phyloP scores from a whole-genome alignment of 208 protist species.

The Tritrichomonas musculus region DNA sequence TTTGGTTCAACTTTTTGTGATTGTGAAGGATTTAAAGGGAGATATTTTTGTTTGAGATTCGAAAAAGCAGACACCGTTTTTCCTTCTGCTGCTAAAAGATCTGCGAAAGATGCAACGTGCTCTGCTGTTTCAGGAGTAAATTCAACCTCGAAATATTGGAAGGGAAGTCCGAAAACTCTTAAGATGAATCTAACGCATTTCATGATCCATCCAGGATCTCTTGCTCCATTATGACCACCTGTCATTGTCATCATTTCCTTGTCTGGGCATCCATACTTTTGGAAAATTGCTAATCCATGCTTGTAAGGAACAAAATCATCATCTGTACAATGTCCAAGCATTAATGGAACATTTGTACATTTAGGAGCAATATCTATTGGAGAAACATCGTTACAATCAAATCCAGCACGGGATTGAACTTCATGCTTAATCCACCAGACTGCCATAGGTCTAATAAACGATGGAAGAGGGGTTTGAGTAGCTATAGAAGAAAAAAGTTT shows the following conservation, averaged over 20 bases:
- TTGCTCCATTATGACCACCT: neutral
- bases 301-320: neutral
- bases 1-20: too few relatives aligned
- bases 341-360: neutral
- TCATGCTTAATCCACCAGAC: neutral
- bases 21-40: too few relatives aligned
- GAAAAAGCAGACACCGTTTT: too few relatives aligned
- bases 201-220: neutral
- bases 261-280: neutral
- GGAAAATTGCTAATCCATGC: neutral
- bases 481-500: neutral
- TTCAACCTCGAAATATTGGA: neutral
- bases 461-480: neutral
- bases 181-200: neutral
- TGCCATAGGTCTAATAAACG: neutral
- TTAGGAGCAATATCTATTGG: neutral
- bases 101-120: neutral
- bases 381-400: neutral
- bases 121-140: neutral
- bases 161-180: neutral
- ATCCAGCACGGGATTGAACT: neutral
- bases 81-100: neutral
- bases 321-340: neutral
- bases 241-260: neutral
- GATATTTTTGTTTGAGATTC: too few relatives aligned